These are phyloP conservation scores for Musa balbisiana DNA, from an alignment of 202 grass and related monocot species.

Conservation along the genomic window DNA sequence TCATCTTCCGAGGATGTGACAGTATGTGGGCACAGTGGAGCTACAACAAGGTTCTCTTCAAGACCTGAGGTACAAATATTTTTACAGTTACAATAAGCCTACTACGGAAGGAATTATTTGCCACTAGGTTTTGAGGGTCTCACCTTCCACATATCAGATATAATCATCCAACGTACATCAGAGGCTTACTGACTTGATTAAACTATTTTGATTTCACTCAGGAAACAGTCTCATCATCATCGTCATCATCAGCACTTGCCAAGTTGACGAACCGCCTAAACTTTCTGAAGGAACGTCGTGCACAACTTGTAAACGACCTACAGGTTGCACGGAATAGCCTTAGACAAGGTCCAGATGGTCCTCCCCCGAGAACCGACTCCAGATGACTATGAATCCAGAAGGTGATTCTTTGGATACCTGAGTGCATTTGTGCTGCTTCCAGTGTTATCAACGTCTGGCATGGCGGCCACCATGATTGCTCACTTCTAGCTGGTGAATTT, in stretches of 20 bases:
- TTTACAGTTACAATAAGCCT: background rate
- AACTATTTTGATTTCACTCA: slow-evolving; percentile 24
- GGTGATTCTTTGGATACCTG: too few relatives aligned
- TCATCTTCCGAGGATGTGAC: slow-evolving; percentile 16
- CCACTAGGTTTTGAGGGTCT: too few relatives aligned
- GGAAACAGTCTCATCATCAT: slow-evolving; percentile 45
- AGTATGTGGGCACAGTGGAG: background rate
- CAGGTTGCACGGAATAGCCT: slow-evolving; percentile 39
- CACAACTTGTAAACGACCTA: slow-evolving; percentile 59
- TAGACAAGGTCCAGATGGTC: slow-evolving; percentile 17
- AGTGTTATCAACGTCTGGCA: too few relatives aligned
- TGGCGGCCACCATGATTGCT: too few relatives aligned
- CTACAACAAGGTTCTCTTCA: slow-evolving; percentile 6
- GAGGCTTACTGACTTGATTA: background rate
- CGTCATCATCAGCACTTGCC: slow-evolving; percentile 43
- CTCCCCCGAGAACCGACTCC: slow-evolving; percentile 32
- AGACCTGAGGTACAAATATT: slow-evolving; percentile 14
- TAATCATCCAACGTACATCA: background rate
- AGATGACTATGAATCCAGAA: slow-evolving; percentile 17
- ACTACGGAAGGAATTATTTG: background rate
- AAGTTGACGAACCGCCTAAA: slow-evolving; percentile 80
- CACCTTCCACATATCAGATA: background rate
- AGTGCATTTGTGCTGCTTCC: too few relatives aligned
- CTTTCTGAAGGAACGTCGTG: slow-evolving; percentile 86
- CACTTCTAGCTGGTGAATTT: too few relatives aligned